Evolutionary conservation across 495 filamentous ascomycete genomes (phyloP).

Genomic region (Trichoderma reesei): DNA sequence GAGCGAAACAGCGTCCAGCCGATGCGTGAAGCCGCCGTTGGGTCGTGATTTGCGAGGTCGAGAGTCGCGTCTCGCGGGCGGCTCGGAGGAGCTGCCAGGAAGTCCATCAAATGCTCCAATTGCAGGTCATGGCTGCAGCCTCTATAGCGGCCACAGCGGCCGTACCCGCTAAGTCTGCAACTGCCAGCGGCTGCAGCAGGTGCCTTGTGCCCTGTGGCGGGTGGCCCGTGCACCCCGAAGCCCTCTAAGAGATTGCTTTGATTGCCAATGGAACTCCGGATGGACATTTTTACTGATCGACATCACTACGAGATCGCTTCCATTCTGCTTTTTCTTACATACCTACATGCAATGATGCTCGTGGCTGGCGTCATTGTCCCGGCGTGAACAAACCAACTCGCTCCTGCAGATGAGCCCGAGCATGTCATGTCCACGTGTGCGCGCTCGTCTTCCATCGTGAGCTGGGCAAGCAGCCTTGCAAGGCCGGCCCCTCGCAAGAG

Average conservation of each 20-base stretch:
- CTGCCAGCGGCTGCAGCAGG: background rate
- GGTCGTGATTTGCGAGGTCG: background rate
- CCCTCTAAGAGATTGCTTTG: background rate
- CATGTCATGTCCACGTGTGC: constrained; percentile 10
- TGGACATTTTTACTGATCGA: no score
- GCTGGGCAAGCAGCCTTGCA: background rate
- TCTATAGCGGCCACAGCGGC: no score
- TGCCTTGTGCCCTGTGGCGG: background rate
- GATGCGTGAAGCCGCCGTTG: background rate
- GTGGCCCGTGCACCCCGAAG: background rate
- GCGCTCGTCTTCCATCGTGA: background rate
- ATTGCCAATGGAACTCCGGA: no score
- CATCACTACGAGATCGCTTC: no score
- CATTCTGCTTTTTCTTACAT: no score
- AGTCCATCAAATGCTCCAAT: no score
- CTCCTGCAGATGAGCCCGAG: background rate
- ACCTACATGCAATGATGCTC: no score
- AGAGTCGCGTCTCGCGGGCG: constrained; percentile 6
- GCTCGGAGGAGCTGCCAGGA: constrained; percentile 5
- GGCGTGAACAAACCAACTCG: background rate
- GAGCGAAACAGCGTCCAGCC: background rate
- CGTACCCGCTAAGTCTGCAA: no score
- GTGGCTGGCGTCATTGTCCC: no score
- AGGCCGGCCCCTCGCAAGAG: background rate
- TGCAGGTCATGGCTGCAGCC: no score